phyloP scores from a whole-genome alignment of 768 basidiomycete genomes.

The Suillus alpinus region DNA sequence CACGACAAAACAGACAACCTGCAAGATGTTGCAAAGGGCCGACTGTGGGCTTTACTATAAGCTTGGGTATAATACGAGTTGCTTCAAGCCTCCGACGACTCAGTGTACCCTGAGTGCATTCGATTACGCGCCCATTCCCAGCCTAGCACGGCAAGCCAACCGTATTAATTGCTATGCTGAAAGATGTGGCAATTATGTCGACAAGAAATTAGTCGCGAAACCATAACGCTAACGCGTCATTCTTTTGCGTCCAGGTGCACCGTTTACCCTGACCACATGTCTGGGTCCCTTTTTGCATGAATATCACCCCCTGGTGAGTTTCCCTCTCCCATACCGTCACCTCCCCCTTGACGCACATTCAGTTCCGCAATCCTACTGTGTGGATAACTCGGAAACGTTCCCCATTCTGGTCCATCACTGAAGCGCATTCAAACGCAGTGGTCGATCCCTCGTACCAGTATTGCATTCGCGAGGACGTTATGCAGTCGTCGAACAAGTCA shows the following conservation, averaged over 20 bases:
- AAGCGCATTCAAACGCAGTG: constrained; percentile 82
- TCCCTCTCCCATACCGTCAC: neutral
- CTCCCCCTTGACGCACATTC: constrained; percentile 1
- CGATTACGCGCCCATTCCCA: constrained; percentile 90
- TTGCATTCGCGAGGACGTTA: constrained; percentile 95
- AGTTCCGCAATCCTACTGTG: constrained; percentile 80
- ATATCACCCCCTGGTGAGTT: constrained; percentile 59
- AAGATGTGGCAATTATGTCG: too few species aligned
- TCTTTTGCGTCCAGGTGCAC: constrained; percentile 58
- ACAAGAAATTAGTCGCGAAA: too few species aligned
- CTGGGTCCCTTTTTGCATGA: constrained; percentile 38
- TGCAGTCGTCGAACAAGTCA: constrained; percentile 84
- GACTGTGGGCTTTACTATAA: constrained; percentile 22
- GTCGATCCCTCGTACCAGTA: constrained; percentile 88
- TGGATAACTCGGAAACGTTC: constrained; percentile 82
- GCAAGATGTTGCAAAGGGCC: constrained; percentile 17
- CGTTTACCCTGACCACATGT: constrained; percentile 76
- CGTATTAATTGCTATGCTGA: constrained; percentile 55
- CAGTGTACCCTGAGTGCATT: constrained; percentile 68
- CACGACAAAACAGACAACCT: constrained; percentile 27
- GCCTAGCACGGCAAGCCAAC: constrained; percentile 99
- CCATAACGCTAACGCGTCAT: too few species aligned
- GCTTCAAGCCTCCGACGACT: too few species aligned
- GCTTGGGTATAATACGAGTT: constrained; percentile 9
- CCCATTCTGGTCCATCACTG: constrained; percentile 84